Conservation (phyloP, 2,329 filamentous ascomycete genomes). For the Alternaria dauci region DNA sequence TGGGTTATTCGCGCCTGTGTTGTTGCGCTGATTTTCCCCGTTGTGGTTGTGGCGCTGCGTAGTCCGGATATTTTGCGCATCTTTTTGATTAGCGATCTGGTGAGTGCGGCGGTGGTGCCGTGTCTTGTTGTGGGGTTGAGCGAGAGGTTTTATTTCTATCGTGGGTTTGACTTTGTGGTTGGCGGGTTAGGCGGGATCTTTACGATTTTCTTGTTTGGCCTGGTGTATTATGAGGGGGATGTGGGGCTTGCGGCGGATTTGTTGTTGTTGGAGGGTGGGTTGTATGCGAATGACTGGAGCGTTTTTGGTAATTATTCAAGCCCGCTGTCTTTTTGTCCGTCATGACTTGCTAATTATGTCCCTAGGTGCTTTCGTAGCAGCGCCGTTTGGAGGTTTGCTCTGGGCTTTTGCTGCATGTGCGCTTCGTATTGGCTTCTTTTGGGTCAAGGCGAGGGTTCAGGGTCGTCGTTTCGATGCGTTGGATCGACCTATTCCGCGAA, state of each 20-base stretch:
- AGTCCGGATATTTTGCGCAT: constrained; percentile 80
- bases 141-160: constrained; percentile 74
- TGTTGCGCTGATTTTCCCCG: constrained; percentile 76
- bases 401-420: constrained; percentile 72
- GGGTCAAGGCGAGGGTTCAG: constrained; percentile 63
- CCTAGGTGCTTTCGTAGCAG: constrained; percentile 74
- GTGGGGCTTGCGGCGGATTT: constrained; percentile 70
- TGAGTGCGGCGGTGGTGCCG: constrained; percentile 79
- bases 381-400: constrained; percentile 76
- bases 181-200: constrained; percentile 80
- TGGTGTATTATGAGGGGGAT: constrained; percentile 78
- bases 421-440: constrained; percentile 68
- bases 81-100: constrained; percentile 81
- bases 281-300: constrained; percentile 82
- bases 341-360: constrained; percentile 11
- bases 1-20: constrained; percentile 76
- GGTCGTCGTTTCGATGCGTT: constrained; percentile 72
- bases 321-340: background rate
- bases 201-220: constrained; percentile 81
- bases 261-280: constrained; percentile 74
- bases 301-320: constrained; percentile 67
- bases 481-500: constrained; percentile 56
- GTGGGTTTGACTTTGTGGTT: constrained; percentile 80
- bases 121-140: constrained; percentile 76
- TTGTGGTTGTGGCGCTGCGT: constrained; percentile 76